Base-by-base conservation (phyloP, 1,139 yeast species). In the Torulaspora pretoriensis region DNA sequence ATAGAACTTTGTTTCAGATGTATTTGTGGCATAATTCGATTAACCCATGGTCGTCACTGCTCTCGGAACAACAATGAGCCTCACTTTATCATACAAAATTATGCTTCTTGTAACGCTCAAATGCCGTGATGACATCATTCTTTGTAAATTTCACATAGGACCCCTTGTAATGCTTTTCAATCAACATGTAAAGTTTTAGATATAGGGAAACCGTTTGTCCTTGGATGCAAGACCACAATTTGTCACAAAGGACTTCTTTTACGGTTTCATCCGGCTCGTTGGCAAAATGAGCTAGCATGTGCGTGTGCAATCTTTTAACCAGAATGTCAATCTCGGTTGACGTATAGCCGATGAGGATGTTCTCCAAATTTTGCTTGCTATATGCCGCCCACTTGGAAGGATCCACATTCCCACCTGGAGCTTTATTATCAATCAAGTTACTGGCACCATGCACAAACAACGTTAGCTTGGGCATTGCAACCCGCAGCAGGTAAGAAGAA, bases 371-470 rank as follows among this genome's bases (percentile, higher is more conserved):
- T 40, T 78, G 74, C 55, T 75, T 75, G 50, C 78, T 81, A 54
- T 80, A 82, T 22, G 83, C 81, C 53, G 81, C 83, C 50, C 83
- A 78, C 51, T 73, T 75, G 1, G 82, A 73, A 3, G 80, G 80
- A 46, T 73, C 71, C n/a, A 68, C 69, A 2, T 50, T 43, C 5
- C 53, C 52, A 2, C 61, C 63, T 6, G 52, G 51, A 35, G 66
- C 65, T 43, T 65, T 67, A 34, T 72, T 70, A 36, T 71, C 74
- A 4, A 72, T 61, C 22, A 80, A 64, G 2, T 76, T 72, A 45
- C 81, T 83, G 40, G 83, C 78, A 36, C 81, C 87, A 37, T 74
- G 74, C 4, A 88, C 77, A 61, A 85, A 83, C 25, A 80, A 81
- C 28, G 76, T 69, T 45, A 85, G 65, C 59, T 80, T 83, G 4